phyloP scores from a whole-genome alignment of 192 early-diverging fungal species.

The Gaertneriomyces sp. region DNA sequence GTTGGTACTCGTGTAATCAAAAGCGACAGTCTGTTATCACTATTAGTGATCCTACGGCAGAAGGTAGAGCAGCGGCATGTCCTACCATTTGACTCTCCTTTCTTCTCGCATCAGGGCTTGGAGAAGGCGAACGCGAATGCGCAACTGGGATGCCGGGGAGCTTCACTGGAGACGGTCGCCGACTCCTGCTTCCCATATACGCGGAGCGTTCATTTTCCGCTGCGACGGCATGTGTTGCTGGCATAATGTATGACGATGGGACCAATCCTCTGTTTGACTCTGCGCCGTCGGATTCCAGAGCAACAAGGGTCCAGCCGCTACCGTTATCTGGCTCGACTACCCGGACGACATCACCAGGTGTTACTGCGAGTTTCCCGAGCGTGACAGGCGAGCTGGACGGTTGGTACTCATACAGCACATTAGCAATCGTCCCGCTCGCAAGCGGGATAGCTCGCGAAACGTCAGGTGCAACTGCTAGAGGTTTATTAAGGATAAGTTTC shows the following conservation, averaged over 20 bases:
- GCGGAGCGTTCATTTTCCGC: conserved; percentile 4
- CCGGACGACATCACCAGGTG: conserved; percentile 6
- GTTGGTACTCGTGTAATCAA: conserved; percentile 54
- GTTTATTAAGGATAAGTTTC: not conserved
- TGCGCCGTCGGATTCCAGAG: not conserved
- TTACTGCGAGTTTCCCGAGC: conserved; percentile 20
- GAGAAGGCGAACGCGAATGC: not conserved
- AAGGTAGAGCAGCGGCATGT: not conserved
- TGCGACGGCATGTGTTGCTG: not conserved
- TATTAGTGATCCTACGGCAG: not conserved
- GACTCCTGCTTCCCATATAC: not conserved
- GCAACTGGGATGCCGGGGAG: not conserved
- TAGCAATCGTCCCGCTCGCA: not conserved
- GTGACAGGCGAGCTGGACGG: conserved; percentile 9
- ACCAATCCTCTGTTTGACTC: conserved; percentile 22
- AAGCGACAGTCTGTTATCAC: conserved; percentile 47
- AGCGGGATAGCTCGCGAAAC: not conserved
- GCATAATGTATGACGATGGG: conserved; percentile 37
- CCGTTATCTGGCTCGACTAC: conserved; percentile 36
- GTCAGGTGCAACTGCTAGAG: not conserved
- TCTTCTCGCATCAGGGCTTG: conserved; percentile 1
- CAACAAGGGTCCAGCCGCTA: conserved; percentile 34
- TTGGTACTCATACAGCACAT: conserved; percentile 29
- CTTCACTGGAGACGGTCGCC: conserved; percentile 2
- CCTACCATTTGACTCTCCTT: conserved; percentile 25